phyloP scores from a whole-genome alignment of 2,329 filamentous ascomycete species.

The Emmonsiellopsis sp. region DNA sequence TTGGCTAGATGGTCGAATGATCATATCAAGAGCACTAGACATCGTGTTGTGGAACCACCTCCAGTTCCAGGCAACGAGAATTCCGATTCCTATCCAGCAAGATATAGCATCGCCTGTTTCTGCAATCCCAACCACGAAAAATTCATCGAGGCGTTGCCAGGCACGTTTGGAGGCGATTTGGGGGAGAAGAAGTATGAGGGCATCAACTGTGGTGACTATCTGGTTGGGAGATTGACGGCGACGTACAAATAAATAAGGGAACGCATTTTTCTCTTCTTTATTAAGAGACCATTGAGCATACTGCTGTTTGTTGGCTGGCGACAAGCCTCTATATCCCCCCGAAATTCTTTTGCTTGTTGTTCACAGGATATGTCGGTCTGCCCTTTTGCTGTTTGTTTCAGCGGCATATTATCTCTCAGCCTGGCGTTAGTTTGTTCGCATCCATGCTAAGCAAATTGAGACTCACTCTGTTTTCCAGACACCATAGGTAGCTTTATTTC shows the following conservation, averaged over 20 bases:
- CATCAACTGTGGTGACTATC: constrained; percentile 71
- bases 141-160: constrained; percentile 70
- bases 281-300: no score
- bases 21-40: constrained; percentile 79
- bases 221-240: constrained; percentile 66
- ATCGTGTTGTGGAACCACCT: constrained; percentile 82
- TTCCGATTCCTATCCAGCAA: constrained; percentile 55
- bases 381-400: no score
- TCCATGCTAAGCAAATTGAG: no score
- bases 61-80: constrained; percentile 37
- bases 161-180: constrained; percentile 56
- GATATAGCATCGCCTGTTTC: constrained; percentile 88
- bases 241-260: constrained; percentile 49
- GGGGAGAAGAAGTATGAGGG: constrained; percentile 68
- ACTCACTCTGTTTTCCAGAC: no score
- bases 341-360: no score
- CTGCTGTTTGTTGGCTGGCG: no score
- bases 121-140: constrained; percentile 76
- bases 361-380: no score
- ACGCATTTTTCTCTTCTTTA: neutral
- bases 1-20: constrained; percentile 86
- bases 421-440: no score
- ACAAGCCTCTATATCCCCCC: no score
- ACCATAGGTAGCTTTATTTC: no score
- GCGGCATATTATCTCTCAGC: no score